Evolutionary conservation across 2,329 filamentous ascomycete species (phyloP), one percentile per base, ranked within the genome.

Genomic region (Hirsutella thompsonii): DNA sequence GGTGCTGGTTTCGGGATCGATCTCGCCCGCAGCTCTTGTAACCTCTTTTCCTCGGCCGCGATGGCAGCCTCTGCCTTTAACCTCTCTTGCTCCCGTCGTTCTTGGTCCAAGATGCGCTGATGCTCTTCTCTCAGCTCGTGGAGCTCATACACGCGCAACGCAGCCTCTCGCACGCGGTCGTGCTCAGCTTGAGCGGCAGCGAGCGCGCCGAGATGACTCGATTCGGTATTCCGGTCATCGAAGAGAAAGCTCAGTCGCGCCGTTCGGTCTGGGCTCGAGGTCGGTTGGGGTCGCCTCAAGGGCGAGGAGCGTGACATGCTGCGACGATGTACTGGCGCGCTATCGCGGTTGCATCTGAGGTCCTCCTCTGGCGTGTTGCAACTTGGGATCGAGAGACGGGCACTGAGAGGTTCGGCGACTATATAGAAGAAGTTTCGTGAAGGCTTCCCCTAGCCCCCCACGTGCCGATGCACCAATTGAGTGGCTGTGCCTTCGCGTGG

Each of bases 111-210:
- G 36, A 72, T 62, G 11, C 62, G 57, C 29, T 60, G 53, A 44
- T 67, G 60, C 46, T 70, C 62, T 46, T 68, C 59, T 39, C 67
- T 56, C 14, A 69, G 51, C 44, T 68, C 60, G 43, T 75, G 63
- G 33, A 70, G 56, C 44, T 70, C 59, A 42, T 64, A 69, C 6
- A 68, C 67, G 14, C 64, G 60, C 29, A 73, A 55, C 8, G 72
- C 72, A 23, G 60, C 60, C 41, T 69, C 60, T 21, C 71, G 69
- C 10, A 90, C 72, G 21, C 74, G 69, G 30, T 83, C 74, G 55
- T 88, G 83, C 52, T 81, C 74, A 13, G 68, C 67, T 38, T 76
- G 75, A 4, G 81, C 81, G 37, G 73, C 72, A 36, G 73, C 74
- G 14, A 90, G 70, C 13, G 81, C 81, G 49, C 78, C 72, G 43